These are phyloP conservation scores for Excoecaria agallocha DNA, from an alignment of 345 rosid species.

Conservation along the genomic window DNA sequence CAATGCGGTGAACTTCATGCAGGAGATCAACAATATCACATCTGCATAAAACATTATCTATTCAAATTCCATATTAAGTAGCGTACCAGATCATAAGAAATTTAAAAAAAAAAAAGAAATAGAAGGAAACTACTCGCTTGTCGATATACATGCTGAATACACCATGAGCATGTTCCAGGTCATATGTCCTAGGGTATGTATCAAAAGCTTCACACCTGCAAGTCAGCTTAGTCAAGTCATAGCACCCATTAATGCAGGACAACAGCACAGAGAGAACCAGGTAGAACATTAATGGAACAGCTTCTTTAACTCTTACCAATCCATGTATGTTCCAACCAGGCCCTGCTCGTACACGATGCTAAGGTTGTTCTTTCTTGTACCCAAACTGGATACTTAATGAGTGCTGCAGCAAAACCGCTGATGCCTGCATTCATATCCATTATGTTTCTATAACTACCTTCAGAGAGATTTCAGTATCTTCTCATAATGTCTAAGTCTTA, in stretches of 20 bases:
- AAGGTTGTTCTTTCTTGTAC: conserved; percentile 49
- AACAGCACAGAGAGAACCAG: neutral
- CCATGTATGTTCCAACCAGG: conserved; percentile 65
- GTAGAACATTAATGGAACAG: neutral
- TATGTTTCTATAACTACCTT: conserved; percentile 52
- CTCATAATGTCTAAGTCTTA: conserved; percentile 39
- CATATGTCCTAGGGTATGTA: conserved; percentile 63
- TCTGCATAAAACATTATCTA: conserved; percentile 31
- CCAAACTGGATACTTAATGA: conserved; percentile 53
- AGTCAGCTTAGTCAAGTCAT: neutral
- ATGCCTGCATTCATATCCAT: conserved; percentile 75
- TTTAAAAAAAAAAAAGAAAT: neutral
- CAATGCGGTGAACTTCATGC: conserved; percentile 59
- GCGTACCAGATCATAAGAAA: neutral
- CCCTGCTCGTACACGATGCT: conserved; percentile 64
- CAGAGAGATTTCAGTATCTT: conserved; percentile 36
- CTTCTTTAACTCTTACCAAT: conserved; percentile 47
- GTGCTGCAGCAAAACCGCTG: conserved; percentile 70
- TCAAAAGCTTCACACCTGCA: conserved; percentile 66
- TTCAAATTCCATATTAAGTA: neutral
- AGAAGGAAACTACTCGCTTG: conserved; percentile 6
- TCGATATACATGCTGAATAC: conserved; percentile 27
- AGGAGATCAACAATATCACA: conserved; percentile 53
- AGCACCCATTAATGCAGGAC: no score
- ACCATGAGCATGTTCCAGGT: conserved; percentile 47